phyloP scores from a whole-genome alignment of 768 basidiomycete genomes.

The Tulasnella sp. region DNA sequence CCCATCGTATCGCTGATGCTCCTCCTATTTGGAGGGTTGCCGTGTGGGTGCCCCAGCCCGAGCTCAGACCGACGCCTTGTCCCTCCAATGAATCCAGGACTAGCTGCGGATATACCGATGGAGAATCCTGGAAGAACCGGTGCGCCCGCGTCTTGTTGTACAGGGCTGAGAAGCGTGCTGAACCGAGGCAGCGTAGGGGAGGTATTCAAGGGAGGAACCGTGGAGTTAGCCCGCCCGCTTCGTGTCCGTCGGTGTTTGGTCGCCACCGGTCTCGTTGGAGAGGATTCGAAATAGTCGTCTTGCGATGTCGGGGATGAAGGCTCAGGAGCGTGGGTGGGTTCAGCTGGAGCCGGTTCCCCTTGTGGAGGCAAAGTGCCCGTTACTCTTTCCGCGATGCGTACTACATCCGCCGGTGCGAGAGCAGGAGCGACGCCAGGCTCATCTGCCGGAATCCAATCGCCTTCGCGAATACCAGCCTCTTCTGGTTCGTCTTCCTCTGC shows the following conservation, averaged over 20 bases:
- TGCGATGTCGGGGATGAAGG: not conserved
- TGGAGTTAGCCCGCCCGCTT: not conserved
- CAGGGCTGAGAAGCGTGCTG: constrained; percentile 19
- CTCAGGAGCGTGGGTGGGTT: not conserved
- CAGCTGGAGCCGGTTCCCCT: not conserved
- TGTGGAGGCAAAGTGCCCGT: constrained; percentile 4
- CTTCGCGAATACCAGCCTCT: constrained; percentile 28
- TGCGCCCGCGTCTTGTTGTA: not conserved
- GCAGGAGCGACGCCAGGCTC: constrained; percentile 15
- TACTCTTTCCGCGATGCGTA: constrained; percentile 2
- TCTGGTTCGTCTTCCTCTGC: constrained; percentile 38
- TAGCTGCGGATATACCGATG: constrained; percentile 63
- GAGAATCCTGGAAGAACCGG: constrained; percentile 40
- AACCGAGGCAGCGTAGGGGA: not conserved
- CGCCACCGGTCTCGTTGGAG: not conserved
- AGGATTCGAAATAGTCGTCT: not conserved
- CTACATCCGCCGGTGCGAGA: constrained; percentile 9
- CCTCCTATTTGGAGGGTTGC: not conserved
- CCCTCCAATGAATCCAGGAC: constrained; percentile 47
- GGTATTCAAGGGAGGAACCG: constrained; percentile 1
- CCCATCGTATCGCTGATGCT: not conserved
- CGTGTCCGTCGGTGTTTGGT: not conserved
- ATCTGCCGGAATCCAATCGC: constrained; percentile 30
- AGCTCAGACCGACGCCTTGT: not conserved
- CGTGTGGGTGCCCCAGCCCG: not conserved